These are phyloP conservation scores for Vaccinium macrocarpon DNA, from an alignment of 148 eudicot species.

Conservation along the genomic window DNA sequence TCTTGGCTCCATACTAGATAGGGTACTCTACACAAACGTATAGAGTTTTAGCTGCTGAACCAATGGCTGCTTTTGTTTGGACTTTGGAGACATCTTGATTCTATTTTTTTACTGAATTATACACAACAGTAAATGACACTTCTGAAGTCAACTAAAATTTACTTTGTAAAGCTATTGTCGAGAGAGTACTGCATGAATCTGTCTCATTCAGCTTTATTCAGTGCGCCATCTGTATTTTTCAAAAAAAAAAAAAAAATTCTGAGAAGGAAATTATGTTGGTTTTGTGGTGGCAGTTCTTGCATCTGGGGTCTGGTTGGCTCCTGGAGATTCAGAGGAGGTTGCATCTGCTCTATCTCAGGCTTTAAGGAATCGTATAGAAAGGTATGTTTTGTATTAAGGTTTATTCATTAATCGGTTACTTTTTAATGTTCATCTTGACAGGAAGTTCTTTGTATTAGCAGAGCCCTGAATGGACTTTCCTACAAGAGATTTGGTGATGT, in stretches of 20 bases:
- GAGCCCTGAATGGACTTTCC: constrained; percentile 73
- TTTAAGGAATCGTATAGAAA: constrained; percentile 76
- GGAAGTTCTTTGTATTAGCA: constrained; percentile 26
- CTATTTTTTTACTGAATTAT: neutral
- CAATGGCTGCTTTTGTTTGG: neutral
- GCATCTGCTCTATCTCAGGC: constrained; percentile 91
- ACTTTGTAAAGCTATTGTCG: neutral
- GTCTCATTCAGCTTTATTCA: neutral
- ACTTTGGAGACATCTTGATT: neutral
- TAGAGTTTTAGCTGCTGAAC: neutral
- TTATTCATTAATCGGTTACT: constrained; percentile 1
- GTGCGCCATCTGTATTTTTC: neutral
- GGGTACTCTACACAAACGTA: neutral
- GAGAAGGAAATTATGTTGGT: neutral
- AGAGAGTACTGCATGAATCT: neutral
- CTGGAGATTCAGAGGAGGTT: constrained; percentile 93
- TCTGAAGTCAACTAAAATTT: neutral
- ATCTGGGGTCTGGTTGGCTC: constrained; percentile 91
- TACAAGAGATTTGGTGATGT: constrained; percentile 91
- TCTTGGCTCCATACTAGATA: no score
- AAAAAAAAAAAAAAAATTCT: neutral
- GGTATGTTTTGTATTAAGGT: constrained; percentile 35
- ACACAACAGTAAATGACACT: neutral
- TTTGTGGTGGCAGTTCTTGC: constrained; percentile 54
- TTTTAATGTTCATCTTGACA: constrained; percentile 8